Base-by-base conservation (phyloP, 2,329 filamentous ascomycete genomes). In the Penicillium sp. region DNA sequence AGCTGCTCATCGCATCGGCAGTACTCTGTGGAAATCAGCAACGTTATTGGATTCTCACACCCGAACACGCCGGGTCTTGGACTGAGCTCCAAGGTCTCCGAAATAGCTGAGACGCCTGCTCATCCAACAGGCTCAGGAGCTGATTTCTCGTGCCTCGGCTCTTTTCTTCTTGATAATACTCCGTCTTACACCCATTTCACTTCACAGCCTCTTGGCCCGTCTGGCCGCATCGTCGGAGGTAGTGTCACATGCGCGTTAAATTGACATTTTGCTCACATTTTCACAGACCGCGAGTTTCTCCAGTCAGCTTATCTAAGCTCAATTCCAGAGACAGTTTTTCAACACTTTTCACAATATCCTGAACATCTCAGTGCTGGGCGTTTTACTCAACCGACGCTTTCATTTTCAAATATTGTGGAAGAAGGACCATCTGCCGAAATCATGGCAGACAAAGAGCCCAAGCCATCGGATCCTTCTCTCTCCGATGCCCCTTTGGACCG, bases 81-180 rank as follows among this genome's bases (percentile, higher is more conserved):
- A 17, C 21, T 35, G 21, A 37, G 40, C 12, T 46, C 19, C 13
- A 49, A 56, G 46, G 33, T 47, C 25, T 37, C 54, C 33, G 65
- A 69, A 35, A 61, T 70, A 50, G 60, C 65, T 9, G 67, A 67
- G 51, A 70, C 66, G 8, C 64, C 67, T 10, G 45, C 60, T 46
- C 40, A 40, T 15, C 47, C 33, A 13, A 27, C 35, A 17, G 17
- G 23, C 13, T 27, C 12, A 13, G 42, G 13, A 62, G 38, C 27
- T 47, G 61, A 35, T n/a, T 13, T 27, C 2, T 50, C 25, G 17
- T 12, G 6, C 10, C 19, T 35, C 17, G 21, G 40, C 15, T 21
- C 41, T 33, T n/a, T 19, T 4, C 17, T 38, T 9, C 6, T 21
- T 21, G 8, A 15, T 10, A 37, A 37, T 38, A n/a, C 27, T 41